phyloP scores from a whole-genome alignment of 2,329 filamentous ascomycete species.

The Dendrostoma leiphaemia region DNA sequence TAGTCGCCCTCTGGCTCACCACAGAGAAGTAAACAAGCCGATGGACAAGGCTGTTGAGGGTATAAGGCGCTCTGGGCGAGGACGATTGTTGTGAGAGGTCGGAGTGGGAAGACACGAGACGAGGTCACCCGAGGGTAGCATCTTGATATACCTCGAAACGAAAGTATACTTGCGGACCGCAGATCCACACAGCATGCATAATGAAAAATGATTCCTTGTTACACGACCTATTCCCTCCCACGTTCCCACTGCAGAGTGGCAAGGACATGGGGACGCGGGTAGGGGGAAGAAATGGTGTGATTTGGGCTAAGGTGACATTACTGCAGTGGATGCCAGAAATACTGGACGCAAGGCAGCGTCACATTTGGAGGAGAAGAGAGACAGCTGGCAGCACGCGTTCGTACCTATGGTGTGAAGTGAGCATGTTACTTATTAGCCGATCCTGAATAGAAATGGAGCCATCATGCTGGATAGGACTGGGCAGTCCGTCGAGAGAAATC shows the following conservation, averaged over 20 bases:
- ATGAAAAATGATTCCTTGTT: too few species aligned
- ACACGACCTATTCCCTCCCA: not conserved
- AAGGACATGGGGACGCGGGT: slow-evolving; percentile 11
- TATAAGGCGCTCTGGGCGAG: not conserved
- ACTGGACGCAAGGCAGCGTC: slow-evolving; percentile 4
- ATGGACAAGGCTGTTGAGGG: not conserved
- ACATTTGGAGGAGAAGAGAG: not conserved
- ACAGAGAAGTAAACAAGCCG: not conserved
- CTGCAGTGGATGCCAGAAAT: slow-evolving; percentile 1
- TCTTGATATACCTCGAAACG: not conserved
- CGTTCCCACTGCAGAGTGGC: slow-evolving; percentile 3
- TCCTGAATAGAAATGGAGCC: not conserved
- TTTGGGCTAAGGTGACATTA: slow-evolving; percentile 15
- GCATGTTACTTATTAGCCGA: too few species aligned
- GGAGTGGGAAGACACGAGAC: not conserved
- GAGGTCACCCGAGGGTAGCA: not conserved
- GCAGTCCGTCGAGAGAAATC: too few species aligned
- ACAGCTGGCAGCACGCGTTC: not conserved
- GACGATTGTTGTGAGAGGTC: not conserved
- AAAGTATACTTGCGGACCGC: not conserved
- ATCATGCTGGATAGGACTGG: not conserved
- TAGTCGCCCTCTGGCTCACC: not conserved
- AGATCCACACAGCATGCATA: not conserved
- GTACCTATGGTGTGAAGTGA: not conserved
- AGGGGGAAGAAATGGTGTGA: slow-evolving; percentile 16